phyloP scores from a whole-genome alignment of 495 filamentous ascomycete genomes.

The Alectoria sarmentosa region DNA sequence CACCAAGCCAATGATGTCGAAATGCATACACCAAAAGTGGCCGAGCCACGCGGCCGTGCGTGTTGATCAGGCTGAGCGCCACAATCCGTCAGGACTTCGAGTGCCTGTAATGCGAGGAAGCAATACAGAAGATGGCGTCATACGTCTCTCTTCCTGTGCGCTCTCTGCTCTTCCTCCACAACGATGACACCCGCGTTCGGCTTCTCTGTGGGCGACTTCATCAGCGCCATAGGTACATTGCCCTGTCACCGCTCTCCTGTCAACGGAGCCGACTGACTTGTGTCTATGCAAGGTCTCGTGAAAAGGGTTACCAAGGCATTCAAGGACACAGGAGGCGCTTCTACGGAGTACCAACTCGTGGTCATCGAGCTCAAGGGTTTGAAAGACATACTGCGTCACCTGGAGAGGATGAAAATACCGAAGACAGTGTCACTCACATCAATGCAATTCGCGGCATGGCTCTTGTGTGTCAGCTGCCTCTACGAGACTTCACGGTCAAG shows the following conservation, averaged over 20 bases:
- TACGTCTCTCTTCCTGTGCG: neutral
- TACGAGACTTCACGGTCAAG: constrained; percentile 4
- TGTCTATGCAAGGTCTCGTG: neutral
- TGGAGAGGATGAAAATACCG: neutral
- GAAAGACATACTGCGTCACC: neutral
- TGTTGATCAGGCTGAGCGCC: neutral
- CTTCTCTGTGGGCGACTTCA: constrained; percentile 7
- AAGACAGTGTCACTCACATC: neutral
- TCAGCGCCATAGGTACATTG: constrained; percentile 6
- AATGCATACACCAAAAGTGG: neutral
- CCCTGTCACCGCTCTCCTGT: neutral
- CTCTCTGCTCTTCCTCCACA: neutral
- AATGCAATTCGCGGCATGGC: constrained; percentile 4
- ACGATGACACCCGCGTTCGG: constrained; percentile 7
- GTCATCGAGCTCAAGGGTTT: neutral
- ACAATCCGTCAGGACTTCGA: neutral
- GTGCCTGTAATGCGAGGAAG: neutral
- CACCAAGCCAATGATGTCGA: neutral
- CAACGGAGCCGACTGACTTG: too few relatives aligned
- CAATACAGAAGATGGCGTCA: neutral
- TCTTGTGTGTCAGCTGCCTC: neutral
- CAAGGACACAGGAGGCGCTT: neutral
- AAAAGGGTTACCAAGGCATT: constrained; percentile 5
- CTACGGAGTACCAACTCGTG: neutral
- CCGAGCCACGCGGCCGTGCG: neutral